Conservation (phyloP, 352 stramenopile genomes). For the Pythium inflatum region DNA sequence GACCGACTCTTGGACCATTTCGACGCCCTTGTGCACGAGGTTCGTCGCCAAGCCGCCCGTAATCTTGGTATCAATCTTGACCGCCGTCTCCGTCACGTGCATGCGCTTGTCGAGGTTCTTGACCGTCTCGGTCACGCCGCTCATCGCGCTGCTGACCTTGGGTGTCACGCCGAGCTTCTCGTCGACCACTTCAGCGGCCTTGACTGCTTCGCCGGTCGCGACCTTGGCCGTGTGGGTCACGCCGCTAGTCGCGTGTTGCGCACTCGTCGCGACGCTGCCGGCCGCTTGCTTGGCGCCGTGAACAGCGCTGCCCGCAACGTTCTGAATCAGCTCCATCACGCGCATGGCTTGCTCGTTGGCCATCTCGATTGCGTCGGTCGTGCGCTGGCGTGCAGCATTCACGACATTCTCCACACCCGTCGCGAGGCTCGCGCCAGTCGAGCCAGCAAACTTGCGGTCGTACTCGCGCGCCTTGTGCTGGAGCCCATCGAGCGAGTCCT, state of each 20-base stretch:
- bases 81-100: constrained; percentile 55
- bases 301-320: constrained; percentile 30
- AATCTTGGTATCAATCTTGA: constrained; percentile 65
- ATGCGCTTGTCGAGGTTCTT: constrained; percentile 60
- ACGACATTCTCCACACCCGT: constrained; percentile 41
- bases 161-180: constrained; percentile 54
- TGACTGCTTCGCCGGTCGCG: constrained; percentile 49
- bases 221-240: constrained; percentile 36
- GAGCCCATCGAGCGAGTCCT: constrained; percentile 47
- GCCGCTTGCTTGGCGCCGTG: constrained; percentile 24
- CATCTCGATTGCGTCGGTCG: constrained; percentile 63
- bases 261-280: neutral
- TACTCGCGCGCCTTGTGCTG: constrained; percentile 55
- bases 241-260: constrained; percentile 11
- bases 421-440: constrained; percentile 14
- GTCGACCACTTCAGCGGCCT: constrained; percentile 54
- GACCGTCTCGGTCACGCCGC: constrained; percentile 51
- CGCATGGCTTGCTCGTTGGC: constrained; percentile 55
- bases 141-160: constrained; percentile 33
- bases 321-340: constrained; percentile 47
- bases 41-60: constrained; percentile 61
- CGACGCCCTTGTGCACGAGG: constrained; percentile 56
- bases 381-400: constrained; percentile 55
- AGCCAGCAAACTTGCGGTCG: constrained; percentile 57
- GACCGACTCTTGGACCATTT: constrained; percentile 64